Evolutionary conservation across 768 basidiomycete species (phyloP), one percentile per base, ranked within the genome.

Genomic region (Trametes cingulata): DNA sequence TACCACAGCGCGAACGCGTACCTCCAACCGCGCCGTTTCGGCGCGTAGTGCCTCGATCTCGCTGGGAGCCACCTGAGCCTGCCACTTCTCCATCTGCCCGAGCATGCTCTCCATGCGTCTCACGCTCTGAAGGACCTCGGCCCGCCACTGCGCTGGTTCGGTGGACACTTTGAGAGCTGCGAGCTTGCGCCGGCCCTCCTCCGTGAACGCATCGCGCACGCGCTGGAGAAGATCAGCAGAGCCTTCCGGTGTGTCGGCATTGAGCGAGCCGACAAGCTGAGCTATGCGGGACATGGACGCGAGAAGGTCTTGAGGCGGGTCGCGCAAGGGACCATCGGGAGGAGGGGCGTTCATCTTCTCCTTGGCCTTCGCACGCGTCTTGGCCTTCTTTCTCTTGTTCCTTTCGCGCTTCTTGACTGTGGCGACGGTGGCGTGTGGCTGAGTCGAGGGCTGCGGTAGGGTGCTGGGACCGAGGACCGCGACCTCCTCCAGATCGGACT

Each of bases 201-300:
- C 56, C 3, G 45, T 29, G 24, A 63, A 50, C 27, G 56, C 56
- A 14, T 63, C 56, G 22, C 47, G 61, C 19, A 58, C 36, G 19
- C 56, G 51, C 27, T 54, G 45, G n/a, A 58, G 35, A 13, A 55
- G 56, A 22, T 47, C 46, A 6, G 37, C 53, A 3, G 51, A 40
- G 13, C 36, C 56, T 39, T 55, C 55, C 6, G 55, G 45, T 2
- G 61, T 42, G n/a, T 53, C 47, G 13, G 47, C 20, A 47, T 54
- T 58, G 46, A 63, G 56, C 20, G 56, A 52, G 24, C 52, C 52
- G 48, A 58, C 52, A 2, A 63, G 56, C 41, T 58, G 42, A 12
- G 61, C 56, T 25, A 63, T 58, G 12, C 56, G 56, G n/a, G 61
- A 63, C 52, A 63, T 63, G 37, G 61, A 63, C 47, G 47, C 56